Conservation (phyloP, 495 filamentous ascomycete genomes). For the Mytilinidion resinicola region DNA sequence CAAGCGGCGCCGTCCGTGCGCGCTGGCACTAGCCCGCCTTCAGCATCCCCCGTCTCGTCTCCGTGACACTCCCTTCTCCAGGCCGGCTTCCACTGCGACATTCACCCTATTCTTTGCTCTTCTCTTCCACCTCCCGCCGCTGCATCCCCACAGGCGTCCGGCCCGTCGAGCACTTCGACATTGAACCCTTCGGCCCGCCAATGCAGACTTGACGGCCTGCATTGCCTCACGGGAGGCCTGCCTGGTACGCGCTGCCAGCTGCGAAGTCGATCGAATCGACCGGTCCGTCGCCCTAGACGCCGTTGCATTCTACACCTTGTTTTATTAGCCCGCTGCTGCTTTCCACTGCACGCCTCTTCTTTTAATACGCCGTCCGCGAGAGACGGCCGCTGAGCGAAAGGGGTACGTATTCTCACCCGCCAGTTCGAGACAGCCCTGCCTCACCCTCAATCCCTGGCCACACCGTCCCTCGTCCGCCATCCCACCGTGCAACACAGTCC, state of each 20-base stretch:
- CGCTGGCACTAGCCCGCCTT: neutral
- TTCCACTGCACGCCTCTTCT: slow-evolving; percentile 1
- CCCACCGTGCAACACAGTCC: neutral
- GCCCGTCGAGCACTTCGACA: slow-evolving; percentile 13
- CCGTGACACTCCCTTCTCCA: slow-evolving; percentile 5
- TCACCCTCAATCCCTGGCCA: slow-evolving; percentile 6
- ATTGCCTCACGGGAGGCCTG: slow-evolving; percentile 23
- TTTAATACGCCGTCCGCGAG: slow-evolving; percentile 10
- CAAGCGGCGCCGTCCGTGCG: neutral
- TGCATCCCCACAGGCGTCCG: slow-evolving; percentile 2
- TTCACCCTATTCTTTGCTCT: slow-evolving; percentile 19
- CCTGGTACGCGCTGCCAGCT: slow-evolving; percentile 31
- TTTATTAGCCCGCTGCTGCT: slow-evolving; percentile 22
- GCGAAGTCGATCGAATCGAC: slow-evolving; percentile 21
- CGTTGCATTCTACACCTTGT: slow-evolving; percentile 26
- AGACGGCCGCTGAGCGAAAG: slow-evolving; percentile 12
- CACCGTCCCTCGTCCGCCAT: neutral
- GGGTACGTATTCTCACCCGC: slow-evolving; percentile 25
- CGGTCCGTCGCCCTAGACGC: slow-evolving; percentile 16
- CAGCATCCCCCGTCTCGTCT: neutral
- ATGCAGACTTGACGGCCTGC: slow-evolving; percentile 29
- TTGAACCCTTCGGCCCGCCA: slow-evolving; percentile 18
- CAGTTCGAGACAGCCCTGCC: slow-evolving; percentile 1
- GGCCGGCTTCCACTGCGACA: slow-evolving; percentile 1
- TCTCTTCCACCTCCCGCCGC: slow-evolving; percentile 15